Percentiles rank a stretch among this genome's conserved stretches.
These are phyloP conservation scores for Polytrichum commune DNA, from an alignment of 225 moss, liverwort and hornwort species.

Conservation along the genomic window DNA sequence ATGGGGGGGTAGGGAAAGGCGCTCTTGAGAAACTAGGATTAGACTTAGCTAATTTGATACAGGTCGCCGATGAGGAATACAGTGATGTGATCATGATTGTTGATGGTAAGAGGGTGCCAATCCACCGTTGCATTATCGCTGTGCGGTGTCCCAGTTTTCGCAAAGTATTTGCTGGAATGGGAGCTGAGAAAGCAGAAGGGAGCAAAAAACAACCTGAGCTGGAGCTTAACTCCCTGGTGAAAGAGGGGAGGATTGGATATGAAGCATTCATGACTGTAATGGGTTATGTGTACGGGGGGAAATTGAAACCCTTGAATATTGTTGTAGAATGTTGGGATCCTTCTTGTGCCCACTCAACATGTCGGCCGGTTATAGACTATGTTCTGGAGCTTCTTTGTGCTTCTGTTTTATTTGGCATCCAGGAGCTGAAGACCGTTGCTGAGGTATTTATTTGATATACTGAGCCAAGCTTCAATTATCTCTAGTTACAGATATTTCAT, in stretches of 20 bases:
- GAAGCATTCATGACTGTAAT: constrained; percentile 65
- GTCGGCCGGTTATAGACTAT: constrained; percentile 63
- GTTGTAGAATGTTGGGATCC: constrained; percentile 48
- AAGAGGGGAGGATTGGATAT: constrained; percentile 54
- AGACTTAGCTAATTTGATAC: constrained; percentile 51
- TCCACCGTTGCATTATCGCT: constrained; percentile 69
- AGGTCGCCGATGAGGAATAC: constrained; percentile 21
- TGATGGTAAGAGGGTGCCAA: constrained; percentile 42
- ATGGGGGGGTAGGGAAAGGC: constrained; percentile 10
- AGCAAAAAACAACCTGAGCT: constrained; percentile 34
- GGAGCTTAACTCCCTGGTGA: constrained; percentile 42
- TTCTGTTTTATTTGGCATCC: constrained; percentile 49
- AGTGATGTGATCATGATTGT: constrained; percentile 60
- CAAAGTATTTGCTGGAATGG: constrained; percentile 25
- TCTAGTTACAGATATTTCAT: no score
- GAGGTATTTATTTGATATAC: constrained; percentile 39
- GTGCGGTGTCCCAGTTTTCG: constrained; percentile 66
- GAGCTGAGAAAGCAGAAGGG: constrained; percentile 17
- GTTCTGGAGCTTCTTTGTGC: constrained; percentile 68
- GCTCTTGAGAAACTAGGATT: constrained; percentile 38
- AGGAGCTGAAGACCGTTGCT: constrained; percentile 53
- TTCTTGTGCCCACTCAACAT: constrained; percentile 59
- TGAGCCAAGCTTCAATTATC: no score
- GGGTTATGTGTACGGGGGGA: constrained; percentile 64
- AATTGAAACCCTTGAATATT: constrained; percentile 41